phyloP scores from a whole-genome alignment of 2,329 filamentous ascomycete genomes.

The Ceratocystis smalleyi region DNA sequence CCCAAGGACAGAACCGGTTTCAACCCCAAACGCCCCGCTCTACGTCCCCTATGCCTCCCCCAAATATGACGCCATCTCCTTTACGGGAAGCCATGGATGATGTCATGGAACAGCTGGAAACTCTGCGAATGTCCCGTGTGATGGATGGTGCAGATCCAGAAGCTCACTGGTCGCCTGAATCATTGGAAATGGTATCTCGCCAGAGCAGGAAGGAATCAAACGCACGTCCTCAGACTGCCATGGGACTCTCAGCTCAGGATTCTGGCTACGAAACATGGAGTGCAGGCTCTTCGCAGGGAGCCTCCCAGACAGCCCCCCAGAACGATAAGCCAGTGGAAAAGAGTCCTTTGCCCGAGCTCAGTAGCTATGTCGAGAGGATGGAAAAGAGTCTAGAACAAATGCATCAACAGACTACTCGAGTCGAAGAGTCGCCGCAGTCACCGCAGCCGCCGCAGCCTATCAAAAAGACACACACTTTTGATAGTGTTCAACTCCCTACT shows the following conservation, averaged over 20 bases:
- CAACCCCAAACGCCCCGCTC: slow-evolving; percentile 37
- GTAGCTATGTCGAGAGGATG: slow-evolving; percentile 84
- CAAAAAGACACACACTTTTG: slow-evolving; percentile 27
- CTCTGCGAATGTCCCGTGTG: slow-evolving; percentile 50
- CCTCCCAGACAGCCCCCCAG: slow-evolving; percentile 21
- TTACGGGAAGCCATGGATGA: slow-evolving; percentile 93
- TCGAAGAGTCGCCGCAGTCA: neutral
- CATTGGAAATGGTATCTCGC: slow-evolving; percentile 45
- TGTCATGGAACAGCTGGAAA: slow-evolving; percentile 87
- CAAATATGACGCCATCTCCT: slow-evolving; percentile 75
- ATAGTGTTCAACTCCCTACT: slow-evolving; percentile 45
- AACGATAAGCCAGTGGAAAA: slow-evolving; percentile 15
- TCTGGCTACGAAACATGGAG: slow-evolving; percentile 44
- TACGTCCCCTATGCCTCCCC: slow-evolving; percentile 51
- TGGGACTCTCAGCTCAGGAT: slow-evolving; percentile 48
- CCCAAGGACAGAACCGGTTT: slow-evolving; percentile 9
- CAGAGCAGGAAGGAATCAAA: slow-evolving; percentile 21
- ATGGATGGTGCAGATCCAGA: slow-evolving; percentile 30
- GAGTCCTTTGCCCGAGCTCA: slow-evolving; percentile 51
- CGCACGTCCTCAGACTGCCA: slow-evolving; percentile 53
- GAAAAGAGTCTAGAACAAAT: slow-evolving; percentile 62
- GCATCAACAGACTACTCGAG: slow-evolving; percentile 36
- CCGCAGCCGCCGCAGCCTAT: neutral
- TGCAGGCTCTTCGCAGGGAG: slow-evolving; percentile 35
- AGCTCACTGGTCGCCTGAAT: slow-evolving; percentile 82